Evolutionary conservation across 129 eudicot genomes (phyloP).

Genomic region (Pittosporum tobira): DNA sequence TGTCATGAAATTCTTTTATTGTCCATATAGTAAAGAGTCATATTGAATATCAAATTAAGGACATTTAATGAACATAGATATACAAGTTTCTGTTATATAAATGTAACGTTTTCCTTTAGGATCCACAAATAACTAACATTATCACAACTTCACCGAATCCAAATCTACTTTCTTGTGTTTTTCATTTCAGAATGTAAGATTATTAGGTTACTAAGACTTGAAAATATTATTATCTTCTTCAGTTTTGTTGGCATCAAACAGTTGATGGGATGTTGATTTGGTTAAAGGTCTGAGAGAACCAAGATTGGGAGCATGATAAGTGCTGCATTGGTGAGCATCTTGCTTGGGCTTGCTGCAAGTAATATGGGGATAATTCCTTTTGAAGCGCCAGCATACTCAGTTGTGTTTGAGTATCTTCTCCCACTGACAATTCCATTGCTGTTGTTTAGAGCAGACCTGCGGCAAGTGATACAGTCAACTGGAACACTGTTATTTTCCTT

Average conservation of each 20-base stretch:
- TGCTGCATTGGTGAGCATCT: slow-evolving; percentile 78
- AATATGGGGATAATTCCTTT: slow-evolving; percentile 67
- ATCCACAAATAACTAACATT: too few species aligned
- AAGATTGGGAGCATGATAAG: slow-evolving; percentile 76
- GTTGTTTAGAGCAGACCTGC: slow-evolving; percentile 72
- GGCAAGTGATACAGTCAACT: slow-evolving; percentile 36
- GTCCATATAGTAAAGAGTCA: too few species aligned
- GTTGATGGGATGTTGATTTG: slow-evolving; percentile 9
- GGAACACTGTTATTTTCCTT: slow-evolving; percentile 62
- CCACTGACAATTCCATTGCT: slow-evolving; percentile 67
- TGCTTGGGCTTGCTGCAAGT: slow-evolving; percentile 74
- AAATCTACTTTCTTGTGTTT: slow-evolving; percentile 2
- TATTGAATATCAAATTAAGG: too few species aligned
- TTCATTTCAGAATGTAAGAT: background rate
- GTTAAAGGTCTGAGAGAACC: slow-evolving; percentile 75
- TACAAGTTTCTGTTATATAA: too few species aligned
- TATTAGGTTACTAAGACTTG: too few species aligned
- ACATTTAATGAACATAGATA: too few species aligned
- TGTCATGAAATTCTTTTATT: too few species aligned
- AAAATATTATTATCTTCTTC: background rate
- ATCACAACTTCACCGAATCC: too few species aligned
- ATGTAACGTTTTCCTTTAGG: too few species aligned
- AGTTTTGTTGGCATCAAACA: slow-evolving; percentile 4
- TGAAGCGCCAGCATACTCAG: slow-evolving; percentile 58
- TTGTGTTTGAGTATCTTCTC: slow-evolving; percentile 52